These are phyloP conservation scores for Lepiota venenata DNA, from an alignment of 768 basidiomycete genomes.

Conservation along the genomic window DNA sequence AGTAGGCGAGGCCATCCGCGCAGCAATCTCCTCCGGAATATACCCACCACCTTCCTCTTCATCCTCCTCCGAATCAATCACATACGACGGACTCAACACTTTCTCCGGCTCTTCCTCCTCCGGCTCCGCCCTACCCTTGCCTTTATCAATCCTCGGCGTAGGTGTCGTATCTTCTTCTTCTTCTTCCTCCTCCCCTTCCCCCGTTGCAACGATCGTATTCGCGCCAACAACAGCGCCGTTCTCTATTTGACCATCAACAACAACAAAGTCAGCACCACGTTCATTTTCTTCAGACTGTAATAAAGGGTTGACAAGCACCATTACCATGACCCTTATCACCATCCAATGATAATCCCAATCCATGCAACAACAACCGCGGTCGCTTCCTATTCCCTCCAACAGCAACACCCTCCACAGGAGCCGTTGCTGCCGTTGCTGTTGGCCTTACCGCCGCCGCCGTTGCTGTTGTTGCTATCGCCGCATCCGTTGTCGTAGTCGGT, in stretches of 20 bases:
- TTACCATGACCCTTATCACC: conserved; percentile 19
- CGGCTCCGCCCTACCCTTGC: conserved; percentile 69
- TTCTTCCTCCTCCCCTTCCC: conserved; percentile 15
- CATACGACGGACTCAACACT: conserved; percentile 65
- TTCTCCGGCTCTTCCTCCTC: conserved; percentile 67
- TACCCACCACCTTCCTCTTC: conserved; percentile 47
- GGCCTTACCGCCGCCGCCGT: neutral
- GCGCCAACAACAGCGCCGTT: too few species aligned
- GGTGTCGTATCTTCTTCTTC: conserved; percentile 34
- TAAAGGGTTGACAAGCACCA: neutral
- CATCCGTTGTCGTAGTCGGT: too few species aligned
- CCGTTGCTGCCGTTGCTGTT: conserved; percentile 10
- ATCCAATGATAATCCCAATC: conserved; percentile 41
- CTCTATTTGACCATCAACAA: conserved; percentile 3
- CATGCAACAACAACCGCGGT: conserved; percentile 28
- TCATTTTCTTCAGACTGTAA: conserved; percentile 10
- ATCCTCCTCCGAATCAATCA: conserved; percentile 50
- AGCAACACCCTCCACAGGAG: neutral
- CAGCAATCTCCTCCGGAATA: conserved; percentile 33
- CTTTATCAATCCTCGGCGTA: conserved; percentile 73
- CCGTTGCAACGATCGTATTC: neutral
- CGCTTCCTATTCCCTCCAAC: neutral
- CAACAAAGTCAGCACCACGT: neutral
- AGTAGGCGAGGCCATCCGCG: conserved; percentile 33
- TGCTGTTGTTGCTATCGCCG: conserved; percentile 9